phyloP scores from a whole-genome alignment of 768 basidiomycete species.

The Leccinum boreale region DNA sequence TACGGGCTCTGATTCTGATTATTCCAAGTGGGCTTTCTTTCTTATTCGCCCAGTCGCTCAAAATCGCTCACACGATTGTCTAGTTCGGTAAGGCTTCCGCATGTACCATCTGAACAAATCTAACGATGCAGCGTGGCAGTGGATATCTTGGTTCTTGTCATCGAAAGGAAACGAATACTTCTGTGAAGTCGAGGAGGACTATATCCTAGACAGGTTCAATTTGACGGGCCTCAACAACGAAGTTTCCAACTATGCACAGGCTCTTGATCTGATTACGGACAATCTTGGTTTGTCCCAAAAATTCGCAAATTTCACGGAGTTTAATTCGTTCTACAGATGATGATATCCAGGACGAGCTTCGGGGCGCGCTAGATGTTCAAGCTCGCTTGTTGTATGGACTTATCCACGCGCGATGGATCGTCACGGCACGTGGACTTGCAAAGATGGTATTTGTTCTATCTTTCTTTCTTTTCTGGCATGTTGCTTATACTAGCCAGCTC shows the following conservation, averaged over 20 bases:
- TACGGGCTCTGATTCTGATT: slow-evolving; percentile 92
- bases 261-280: slow-evolving; percentile 94
- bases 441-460: slow-evolving; percentile 75
- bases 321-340: slow-evolving; percentile 57
- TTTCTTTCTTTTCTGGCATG: neutral
- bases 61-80: slow-evolving; percentile 15
- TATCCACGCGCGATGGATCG: slow-evolving; percentile 96
- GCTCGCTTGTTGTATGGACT: slow-evolving; percentile 93
- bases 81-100: slow-evolving; percentile 28
- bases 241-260: slow-evolving; percentile 91
- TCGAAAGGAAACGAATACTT: slow-evolving; percentile 99
- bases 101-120: slow-evolving; percentile 9
- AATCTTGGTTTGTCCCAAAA: slow-evolving; percentile 68
- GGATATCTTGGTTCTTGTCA: slow-evolving; percentile 97
- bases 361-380: slow-evolving; percentile 89
- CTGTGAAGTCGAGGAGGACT: slow-evolving; percentile 98
- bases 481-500: slow-evolving; percentile 45
- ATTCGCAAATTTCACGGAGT: neutral
- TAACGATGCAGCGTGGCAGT: slow-evolving; percentile 44
- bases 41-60: neutral
- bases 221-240: slow-evolving; percentile 96
- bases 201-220: slow-evolving; percentile 97
- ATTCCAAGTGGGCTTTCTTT: slow-evolving; percentile 71
- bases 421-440: slow-evolving; percentile 86
- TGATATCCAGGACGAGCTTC: slow-evolving; percentile 89